Percentiles rank a stretch among this genome's conserved stretches.
Conservation (phyloP, 768 basidiomycete genomes). For the Lentinula sp. region DNA sequence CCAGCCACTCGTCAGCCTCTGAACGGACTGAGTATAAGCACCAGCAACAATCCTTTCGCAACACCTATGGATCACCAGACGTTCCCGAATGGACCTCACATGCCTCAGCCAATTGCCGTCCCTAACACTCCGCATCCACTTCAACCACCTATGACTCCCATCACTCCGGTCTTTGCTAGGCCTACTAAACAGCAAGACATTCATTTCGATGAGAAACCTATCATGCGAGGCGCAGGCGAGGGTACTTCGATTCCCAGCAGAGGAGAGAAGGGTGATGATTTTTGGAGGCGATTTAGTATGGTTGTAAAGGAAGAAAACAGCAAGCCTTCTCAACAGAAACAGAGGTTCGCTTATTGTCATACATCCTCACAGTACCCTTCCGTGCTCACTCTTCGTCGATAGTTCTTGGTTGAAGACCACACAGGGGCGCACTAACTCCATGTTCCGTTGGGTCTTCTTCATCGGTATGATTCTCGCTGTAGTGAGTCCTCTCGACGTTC, state of each 20-base stretch:
- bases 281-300: conserved; percentile 85
- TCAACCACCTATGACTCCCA: conserved; percentile 72
- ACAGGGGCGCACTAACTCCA: conserved; percentile 39
- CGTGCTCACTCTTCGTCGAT: conserved; percentile 1
- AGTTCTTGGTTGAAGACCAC: conserved; percentile 71
- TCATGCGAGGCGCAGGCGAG: conserved; percentile 66
- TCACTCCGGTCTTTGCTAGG: conserved; percentile 70
- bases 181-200: conserved; percentile 53
- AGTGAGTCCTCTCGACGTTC: conserved; percentile 24
- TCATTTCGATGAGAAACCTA: conserved; percentile 45
- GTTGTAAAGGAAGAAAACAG: conserved; percentile 62
- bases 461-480: conserved; percentile 54
- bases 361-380: not conserved
- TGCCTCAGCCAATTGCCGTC: conserved; percentile 26
- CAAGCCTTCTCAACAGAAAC: conserved; percentile 31
- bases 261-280: conserved; percentile 75
- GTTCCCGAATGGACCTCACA: conserved; percentile 8
- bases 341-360: conserved; percentile 30
- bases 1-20: conserved; percentile 25
- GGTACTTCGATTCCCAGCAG: conserved; percentile 61
- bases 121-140: conserved; percentile 67
- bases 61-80: conserved; percentile 12
- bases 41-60: conserved; percentile 19
- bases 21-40: conserved; percentile 12
- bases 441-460: conserved; percentile 68